A percentile compares a stretch with the other conserved stretches of the same genome.
phyloP scores from a whole-genome alignment of 1,284 basidiomycete genomes.

The Meripilus lineatus region DNA sequence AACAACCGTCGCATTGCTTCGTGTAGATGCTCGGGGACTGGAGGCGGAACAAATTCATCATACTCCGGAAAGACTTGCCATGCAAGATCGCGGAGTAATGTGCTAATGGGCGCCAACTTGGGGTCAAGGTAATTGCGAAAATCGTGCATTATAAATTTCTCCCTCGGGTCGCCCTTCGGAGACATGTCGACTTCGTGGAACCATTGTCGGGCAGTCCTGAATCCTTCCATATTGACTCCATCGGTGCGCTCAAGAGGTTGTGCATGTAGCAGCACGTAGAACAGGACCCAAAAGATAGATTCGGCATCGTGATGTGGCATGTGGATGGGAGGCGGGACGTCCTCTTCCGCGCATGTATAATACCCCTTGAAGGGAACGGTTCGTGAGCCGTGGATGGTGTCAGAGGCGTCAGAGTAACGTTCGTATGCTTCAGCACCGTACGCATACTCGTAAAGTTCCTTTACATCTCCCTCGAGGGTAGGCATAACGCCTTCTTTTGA shows the following conservation, averaged over 20 bases:
- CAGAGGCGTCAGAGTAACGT: background rate
- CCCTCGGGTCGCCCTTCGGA: no score
- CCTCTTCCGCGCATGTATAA: no score
- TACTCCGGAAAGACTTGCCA: constrained; percentile 5
- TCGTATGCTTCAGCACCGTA: background rate
- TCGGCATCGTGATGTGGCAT: background rate
- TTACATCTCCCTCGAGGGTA: background rate
- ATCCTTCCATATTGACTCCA: no score
- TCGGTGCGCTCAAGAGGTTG: no score
- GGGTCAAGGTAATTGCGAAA: no score
- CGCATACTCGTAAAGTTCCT: background rate
- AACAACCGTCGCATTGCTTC: constrained; percentile 8
- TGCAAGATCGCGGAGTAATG: background rate
- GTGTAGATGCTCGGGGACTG: constrained; percentile 5
- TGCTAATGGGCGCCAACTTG: background rate
- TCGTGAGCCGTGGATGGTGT: background rate
- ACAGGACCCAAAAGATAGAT: constrained; percentile 1
- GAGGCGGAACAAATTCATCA: background rate
- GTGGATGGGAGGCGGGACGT: background rate
- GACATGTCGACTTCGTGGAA: no score
- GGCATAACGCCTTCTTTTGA: constrained; percentile 1
- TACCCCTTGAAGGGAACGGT: no score
- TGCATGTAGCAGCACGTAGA: no score
- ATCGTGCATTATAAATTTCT: no score
- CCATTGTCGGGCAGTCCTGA: no score